Evolutionary conservation across 1,139 yeast genomes (phyloP).

Genomic region (Groenewaldozyma auringiensis): DNA sequence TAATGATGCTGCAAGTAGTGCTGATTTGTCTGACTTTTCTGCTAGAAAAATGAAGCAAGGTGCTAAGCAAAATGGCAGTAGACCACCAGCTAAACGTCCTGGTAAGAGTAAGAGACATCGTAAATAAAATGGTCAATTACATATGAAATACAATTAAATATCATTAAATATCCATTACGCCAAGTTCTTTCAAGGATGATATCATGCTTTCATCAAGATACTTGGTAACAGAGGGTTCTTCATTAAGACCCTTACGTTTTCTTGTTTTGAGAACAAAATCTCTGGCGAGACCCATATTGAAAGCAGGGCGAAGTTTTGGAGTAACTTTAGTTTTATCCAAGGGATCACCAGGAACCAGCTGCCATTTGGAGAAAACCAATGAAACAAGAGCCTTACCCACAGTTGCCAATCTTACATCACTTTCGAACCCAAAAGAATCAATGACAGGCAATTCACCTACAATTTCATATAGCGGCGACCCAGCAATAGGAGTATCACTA

Average conservation of each 20-base stretch:
- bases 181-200: constrained; percentile 46
- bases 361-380: constrained; percentile 64
- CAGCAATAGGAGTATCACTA: constrained; percentile 53
- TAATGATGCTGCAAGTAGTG: constrained; percentile 68
- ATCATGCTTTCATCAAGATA: constrained; percentile 60
- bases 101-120: constrained; percentile 60
- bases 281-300: constrained; percentile 61
- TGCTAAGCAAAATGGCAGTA: constrained; percentile 25
- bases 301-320: constrained; percentile 71
- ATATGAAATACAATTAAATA: background rate
- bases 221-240: constrained; percentile 65
- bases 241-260: constrained; percentile 66
- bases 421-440: constrained; percentile 83
- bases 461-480: constrained; percentile 59
- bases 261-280: constrained; percentile 89
- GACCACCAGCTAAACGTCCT: constrained; percentile 42
- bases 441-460: constrained; percentile 74
- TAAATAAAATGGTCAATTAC: constrained; percentile 1
- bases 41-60: constrained; percentile 45
- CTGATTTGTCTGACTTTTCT: constrained; percentile 60
- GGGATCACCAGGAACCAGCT: constrained; percentile 85
- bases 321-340: constrained; percentile 56
- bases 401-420: constrained; percentile 71
- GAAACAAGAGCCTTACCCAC: constrained; percentile 73
- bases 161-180: constrained; percentile 24